Conservation (phyloP, 768 basidiomycete species). For the Panellus pusillus region DNA sequence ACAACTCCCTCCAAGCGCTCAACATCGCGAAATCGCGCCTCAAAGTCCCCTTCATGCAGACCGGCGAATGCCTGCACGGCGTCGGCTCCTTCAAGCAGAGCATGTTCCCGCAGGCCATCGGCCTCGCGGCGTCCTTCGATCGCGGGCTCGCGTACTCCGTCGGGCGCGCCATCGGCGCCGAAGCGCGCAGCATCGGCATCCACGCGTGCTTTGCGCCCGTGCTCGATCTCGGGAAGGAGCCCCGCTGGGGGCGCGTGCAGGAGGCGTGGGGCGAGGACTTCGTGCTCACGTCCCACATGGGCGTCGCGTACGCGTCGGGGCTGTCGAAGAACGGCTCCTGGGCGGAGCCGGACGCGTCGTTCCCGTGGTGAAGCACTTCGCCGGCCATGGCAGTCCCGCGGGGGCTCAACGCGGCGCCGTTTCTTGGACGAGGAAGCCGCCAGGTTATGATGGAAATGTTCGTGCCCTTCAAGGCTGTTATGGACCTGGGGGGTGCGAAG, state of each 20-base stretch:
- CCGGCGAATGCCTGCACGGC: constrained; percentile 27
- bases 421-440: constrained; percentile 22
- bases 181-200: constrained; percentile 27
- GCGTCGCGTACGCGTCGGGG: constrained; percentile 25
- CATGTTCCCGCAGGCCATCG: constrained; percentile 28
- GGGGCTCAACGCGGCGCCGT: constrained; percentile 28
- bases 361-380: constrained; percentile 30
- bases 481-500: constrained; percentile 24
- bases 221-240: constrained; percentile 29
- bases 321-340: constrained; percentile 27
- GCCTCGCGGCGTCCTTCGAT: constrained; percentile 24
- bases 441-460: constrained; percentile 28
- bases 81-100: constrained; percentile 27
- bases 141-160: constrained; percentile 20
- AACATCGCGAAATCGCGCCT: constrained; percentile 25
- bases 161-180: constrained; percentile 25
- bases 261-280: constrained; percentile 31
- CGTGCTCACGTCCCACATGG: constrained; percentile 26
- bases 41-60: constrained; percentile 25
- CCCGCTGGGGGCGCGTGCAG: constrained; percentile 23
- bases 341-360: constrained; percentile 28
- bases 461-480: constrained; percentile 26
- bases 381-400: constrained; percentile 25
- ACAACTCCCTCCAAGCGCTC: constrained; percentile 24
- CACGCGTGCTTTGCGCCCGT: constrained; percentile 27